phyloP scores from a whole-genome alignment of 2,329 filamentous ascomycete genomes.

The Cercospora sp. region DNA sequence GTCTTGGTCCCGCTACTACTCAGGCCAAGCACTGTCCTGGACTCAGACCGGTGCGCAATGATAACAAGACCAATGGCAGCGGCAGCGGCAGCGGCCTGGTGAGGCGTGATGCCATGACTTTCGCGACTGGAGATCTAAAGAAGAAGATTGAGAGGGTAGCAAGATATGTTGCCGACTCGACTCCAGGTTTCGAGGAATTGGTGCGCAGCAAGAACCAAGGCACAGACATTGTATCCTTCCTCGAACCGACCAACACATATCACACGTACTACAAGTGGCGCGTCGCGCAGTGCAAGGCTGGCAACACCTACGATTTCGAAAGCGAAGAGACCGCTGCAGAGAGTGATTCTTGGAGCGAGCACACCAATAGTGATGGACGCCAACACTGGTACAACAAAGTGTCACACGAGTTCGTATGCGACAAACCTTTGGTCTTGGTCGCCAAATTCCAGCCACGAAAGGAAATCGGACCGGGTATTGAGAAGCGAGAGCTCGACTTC shows the following conservation, averaged over 20 bases:
- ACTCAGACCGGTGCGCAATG: background rate
- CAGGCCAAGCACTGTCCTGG: background rate
- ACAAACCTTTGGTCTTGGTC: background rate
- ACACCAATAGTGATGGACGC: background rate
- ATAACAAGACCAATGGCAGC: background rate
- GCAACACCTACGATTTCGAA: slow-evolving; percentile 54
- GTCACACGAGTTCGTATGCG: background rate
- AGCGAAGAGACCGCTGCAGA: background rate
- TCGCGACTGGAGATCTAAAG: slow-evolving; percentile 73
- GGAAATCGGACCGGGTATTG: background rate
- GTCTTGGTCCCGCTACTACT: too few relatives aligned
- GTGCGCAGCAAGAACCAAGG: slow-evolving; percentile 80
- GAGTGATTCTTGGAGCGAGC: background rate
- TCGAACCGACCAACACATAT: slow-evolving; percentile 78
- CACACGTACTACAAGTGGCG: slow-evolving; percentile 89
- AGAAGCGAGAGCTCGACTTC: background rate
- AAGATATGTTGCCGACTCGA: slow-evolving; percentile 76
- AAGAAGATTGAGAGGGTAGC: slow-evolving; percentile 92
- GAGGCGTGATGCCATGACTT: background rate
- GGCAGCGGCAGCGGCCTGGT: background rate
- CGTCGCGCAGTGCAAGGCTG: slow-evolving; percentile 78
- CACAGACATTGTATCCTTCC: slow-evolving; percentile 89
- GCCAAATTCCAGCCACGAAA: background rate
- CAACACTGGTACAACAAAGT: background rate
- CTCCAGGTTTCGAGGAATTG: slow-evolving; percentile 71